Base-by-base conservation (phyloP, 2,329 filamentous ascomycete genomes). In the Orbilia quercus region DNA sequence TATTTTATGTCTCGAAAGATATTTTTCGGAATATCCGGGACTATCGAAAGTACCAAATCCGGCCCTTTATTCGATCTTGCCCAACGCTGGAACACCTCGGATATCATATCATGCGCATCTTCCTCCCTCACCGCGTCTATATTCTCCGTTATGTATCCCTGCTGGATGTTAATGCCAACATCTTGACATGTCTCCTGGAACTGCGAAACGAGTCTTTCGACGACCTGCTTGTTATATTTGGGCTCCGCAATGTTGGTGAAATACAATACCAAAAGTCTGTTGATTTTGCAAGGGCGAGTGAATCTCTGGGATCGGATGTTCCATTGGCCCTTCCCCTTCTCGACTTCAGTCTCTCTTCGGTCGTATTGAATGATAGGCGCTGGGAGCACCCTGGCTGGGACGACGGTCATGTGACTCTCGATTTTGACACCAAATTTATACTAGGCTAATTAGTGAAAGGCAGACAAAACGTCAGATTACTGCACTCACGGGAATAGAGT, bases 351-450 rank as follows among this genome's bases (percentile, higher is more conserved):
- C 7, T 31, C 23, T 9, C 14, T 34, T 1, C 62, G 47, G 16
- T 38, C 7, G 7, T 64, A 71, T n/a, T 64, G 58, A 23, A 71
- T 64, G 7, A 23, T 47, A 9, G 66, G 66, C 0, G 66, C 5
- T 9, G 66, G 40, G 2, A 71, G 58, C n/a, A 71, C 38, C 3
- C 66, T 53, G 12, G 66, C 66, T 4, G 66, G 66, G 1, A 71
- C 36, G 11, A 71, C 53, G 5, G 31, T 38, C 59, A 71, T 64
- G 7, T 58, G 23, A 12, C 12, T 31, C 28, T 59, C 51, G 16
- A 71, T 23, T 22, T 58, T 51, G 7, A 71, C 22, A 11, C 66
- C 66, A 40, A 71, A 71, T 38, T 71, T 58, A 18, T 38, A 64
- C 66, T 71, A 57, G 36, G 36, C 18, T 38, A 44, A 11, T 44